These are phyloP conservation scores for Aspergillus cavernicola DNA, from an alignment of 495 filamentous ascomycete genomes.

Conservation along the genomic window DNA sequence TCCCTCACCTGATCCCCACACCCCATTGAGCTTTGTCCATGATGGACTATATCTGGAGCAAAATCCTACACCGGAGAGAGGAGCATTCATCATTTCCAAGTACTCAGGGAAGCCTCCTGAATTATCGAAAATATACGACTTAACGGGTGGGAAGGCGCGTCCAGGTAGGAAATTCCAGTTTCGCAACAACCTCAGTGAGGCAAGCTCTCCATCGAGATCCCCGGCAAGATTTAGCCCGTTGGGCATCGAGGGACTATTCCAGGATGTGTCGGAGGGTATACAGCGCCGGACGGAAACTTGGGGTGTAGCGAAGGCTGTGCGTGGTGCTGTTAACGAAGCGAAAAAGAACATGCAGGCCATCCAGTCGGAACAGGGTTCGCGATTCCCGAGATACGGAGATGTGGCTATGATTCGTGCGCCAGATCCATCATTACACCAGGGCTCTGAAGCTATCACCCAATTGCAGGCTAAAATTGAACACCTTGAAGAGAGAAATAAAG, in stretches of 20 bases:
- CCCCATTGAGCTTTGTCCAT: slow-evolving; percentile 73
- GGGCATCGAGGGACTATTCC: slow-evolving; percentile 72
- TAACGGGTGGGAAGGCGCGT: slow-evolving; percentile 24
- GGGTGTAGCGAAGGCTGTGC: slow-evolving; percentile 85
- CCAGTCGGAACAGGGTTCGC: slow-evolving; percentile 40
- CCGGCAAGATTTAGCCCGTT: slow-evolving; percentile 57
- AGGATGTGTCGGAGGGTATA: slow-evolving; percentile 81
- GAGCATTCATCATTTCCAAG: slow-evolving; percentile 70
- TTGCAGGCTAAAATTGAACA: slow-evolving; percentile 34
- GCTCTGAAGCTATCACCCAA: slow-evolving; percentile 2
- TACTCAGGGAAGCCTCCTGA: slow-evolving; percentile 70
- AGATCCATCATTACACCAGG: slow-evolving; percentile 5
- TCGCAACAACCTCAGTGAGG: slow-evolving; percentile 32
- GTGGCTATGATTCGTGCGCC: slow-evolving; percentile 4
- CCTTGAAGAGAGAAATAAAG: slow-evolving; percentile 67
- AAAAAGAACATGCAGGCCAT: slow-evolving; percentile 67
- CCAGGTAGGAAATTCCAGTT: slow-evolving; percentile 28
- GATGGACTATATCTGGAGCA: slow-evolving; percentile 84
- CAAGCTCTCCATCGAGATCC: slow-evolving; percentile 38
- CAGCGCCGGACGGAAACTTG: slow-evolving; percentile 79
- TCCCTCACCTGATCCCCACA: slow-evolving; percentile 55
- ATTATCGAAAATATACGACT: slow-evolving; percentile 27
- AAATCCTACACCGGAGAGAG: slow-evolving; percentile 70
- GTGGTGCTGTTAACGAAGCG: slow-evolving; percentile 84
- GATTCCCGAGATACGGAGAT: slow-evolving; percentile 11